Evolutionary conservation across 352 stramenopile species (phyloP).

Genomic region (Aphanomyces stellatus): DNA sequence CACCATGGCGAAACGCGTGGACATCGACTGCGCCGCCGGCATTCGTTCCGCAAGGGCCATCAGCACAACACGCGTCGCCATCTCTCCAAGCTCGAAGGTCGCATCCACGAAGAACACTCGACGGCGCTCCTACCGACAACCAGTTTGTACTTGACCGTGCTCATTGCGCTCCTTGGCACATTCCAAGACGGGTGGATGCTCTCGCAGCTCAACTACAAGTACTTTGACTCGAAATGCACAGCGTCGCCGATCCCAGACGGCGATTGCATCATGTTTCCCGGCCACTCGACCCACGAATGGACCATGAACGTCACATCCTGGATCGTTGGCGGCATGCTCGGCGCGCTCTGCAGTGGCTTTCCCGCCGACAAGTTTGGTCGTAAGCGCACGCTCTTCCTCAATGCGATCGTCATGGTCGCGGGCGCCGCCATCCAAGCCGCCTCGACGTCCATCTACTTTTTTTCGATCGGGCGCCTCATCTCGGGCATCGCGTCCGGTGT

Average conservation of each 20-base stretch:
- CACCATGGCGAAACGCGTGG: no score
- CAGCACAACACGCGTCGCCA: slow-evolving; percentile 19
- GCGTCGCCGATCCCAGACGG: not conserved
- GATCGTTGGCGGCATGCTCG: slow-evolving; percentile 24
- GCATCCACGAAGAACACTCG: slow-evolving; percentile 16
- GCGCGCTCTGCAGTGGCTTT: slow-evolving; percentile 1
- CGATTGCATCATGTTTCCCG: slow-evolving; percentile 27
- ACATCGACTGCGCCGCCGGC: no score
- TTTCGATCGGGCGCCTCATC: slow-evolving; percentile 33
- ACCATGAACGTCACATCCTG: slow-evolving; percentile 32
- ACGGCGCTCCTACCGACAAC: not conserved
- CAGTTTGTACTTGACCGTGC: slow-evolving; percentile 37
- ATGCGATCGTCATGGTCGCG: slow-evolving; percentile 38
- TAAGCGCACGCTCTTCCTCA: slow-evolving; percentile 29
- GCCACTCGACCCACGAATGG: slow-evolving; percentile 33
- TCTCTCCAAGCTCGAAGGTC: not conserved
- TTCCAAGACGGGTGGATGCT: slow-evolving; percentile 52
- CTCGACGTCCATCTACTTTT: slow-evolving; percentile 30
- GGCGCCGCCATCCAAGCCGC: slow-evolving; percentile 31
- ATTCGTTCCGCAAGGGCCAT: no score
- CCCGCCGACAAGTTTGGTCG: slow-evolving; percentile 32
- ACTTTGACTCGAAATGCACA: slow-evolving; percentile 28
- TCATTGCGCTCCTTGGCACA: slow-evolving; percentile 38
- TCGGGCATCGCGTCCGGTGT: slow-evolving; percentile 44
- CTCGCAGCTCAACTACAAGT: slow-evolving; percentile 55